These are phyloP conservation scores for Phytophthora chlamydospora DNA, from an alignment of 352 stramenopile genomes.

Conservation along the genomic window DNA sequence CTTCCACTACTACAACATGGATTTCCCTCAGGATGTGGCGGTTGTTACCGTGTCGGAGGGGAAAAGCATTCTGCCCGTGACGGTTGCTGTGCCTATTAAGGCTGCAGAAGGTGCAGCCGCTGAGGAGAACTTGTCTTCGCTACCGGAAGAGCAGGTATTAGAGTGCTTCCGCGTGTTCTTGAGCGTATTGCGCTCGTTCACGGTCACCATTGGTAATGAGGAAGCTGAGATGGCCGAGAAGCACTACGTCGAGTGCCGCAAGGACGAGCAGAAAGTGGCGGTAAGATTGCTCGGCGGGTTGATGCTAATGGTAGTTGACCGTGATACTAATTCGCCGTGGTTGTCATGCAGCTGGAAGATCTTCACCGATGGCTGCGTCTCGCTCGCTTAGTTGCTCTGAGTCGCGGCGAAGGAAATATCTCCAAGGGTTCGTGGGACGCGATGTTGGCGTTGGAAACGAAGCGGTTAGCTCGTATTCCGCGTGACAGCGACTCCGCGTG, in stretches of 20 bases:
- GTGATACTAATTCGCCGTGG: constrained; percentile 11
- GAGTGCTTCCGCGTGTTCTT: constrained; percentile 77
- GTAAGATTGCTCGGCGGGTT: constrained; percentile 38
- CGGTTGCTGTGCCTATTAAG: constrained; percentile 52
- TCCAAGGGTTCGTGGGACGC: constrained; percentile 55
- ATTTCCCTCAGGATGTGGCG: constrained; percentile 80
- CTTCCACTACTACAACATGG: constrained; percentile 86
- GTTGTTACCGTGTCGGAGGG: constrained; percentile 71
- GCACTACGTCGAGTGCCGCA: constrained; percentile 76
- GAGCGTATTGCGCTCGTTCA: constrained; percentile 55
- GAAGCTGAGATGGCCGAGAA: constrained; percentile 80
- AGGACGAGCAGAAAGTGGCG: constrained; percentile 71
- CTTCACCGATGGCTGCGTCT: constrained; percentile 80
- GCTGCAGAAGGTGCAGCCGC: background rate
- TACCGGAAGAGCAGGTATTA: constrained; percentile 39
- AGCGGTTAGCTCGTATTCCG: constrained; percentile 41
- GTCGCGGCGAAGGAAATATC: constrained; percentile 59
- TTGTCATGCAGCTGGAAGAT: constrained; percentile 63
- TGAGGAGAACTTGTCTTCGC: background rate
- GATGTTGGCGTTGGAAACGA: constrained; percentile 63
- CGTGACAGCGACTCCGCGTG: constrained; percentile 16
- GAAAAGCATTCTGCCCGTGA: constrained; percentile 77
- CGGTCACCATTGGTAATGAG: constrained; percentile 72
- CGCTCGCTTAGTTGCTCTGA: constrained; percentile 72
- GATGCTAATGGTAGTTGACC: background rate